A percentile compares a stretch with the other conserved stretches of the same genome.
Conservation (phyloP, 129 eudicot genomes). For the Pulicaria dysenterica region DNA sequence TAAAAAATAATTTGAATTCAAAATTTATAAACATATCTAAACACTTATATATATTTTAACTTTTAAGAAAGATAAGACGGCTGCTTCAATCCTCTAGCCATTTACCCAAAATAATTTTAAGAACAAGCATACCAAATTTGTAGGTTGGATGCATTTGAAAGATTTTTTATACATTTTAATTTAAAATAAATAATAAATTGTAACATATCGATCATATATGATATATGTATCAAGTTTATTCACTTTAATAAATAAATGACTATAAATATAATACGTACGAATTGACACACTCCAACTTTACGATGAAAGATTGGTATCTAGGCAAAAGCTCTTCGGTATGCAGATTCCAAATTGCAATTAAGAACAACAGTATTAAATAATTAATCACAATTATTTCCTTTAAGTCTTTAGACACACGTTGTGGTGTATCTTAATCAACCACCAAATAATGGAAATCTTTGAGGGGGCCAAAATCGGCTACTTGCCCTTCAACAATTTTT, state of each 20-base stretch:
- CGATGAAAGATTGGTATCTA: background rate
- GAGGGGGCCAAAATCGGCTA: background rate
- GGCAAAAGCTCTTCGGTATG: background rate
- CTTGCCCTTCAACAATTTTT: background rate
- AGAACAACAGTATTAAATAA: background rate
- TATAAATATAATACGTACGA: background rate
- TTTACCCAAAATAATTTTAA: too few species aligned
- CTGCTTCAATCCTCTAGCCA: too few species aligned
- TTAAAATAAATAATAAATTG: too few species aligned
- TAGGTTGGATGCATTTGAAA: too few species aligned
- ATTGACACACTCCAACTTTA: background rate
- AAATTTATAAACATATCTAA: too few species aligned
- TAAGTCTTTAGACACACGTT: background rate
- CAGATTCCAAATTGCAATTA: background rate
- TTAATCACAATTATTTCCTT: background rate
- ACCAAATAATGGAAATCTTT: constrained; percentile 2
- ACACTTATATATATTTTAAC: too few species aligned
- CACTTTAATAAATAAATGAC: background rate
- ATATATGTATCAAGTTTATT: too few species aligned
- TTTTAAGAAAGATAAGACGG: too few species aligned
- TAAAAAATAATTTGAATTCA: too few species aligned
- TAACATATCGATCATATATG: too few species aligned
- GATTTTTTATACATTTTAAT: too few species aligned
- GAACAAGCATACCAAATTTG: too few species aligned
- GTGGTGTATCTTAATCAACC: background rate